phyloP scores from a whole-genome alignment of 306 rosid species.

The Pterocarpus macrocarpus region DNA sequence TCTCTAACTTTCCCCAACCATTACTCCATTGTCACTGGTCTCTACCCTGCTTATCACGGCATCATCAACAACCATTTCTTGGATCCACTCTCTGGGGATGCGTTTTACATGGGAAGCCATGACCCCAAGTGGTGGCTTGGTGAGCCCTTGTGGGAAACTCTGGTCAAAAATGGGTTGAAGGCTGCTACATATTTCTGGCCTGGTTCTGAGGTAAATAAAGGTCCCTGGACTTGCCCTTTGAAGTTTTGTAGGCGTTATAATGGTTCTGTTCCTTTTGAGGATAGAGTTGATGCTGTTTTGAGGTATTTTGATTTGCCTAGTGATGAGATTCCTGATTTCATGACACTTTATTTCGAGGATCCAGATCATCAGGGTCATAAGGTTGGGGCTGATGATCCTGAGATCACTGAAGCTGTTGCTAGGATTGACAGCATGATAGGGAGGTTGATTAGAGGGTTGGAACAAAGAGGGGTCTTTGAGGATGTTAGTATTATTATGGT shows the following conservation, averaged over 20 bases:
- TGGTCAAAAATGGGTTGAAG: slow-evolving; percentile 72
- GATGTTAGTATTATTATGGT: slow-evolving; percentile 86
- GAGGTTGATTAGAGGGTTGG: slow-evolving; percentile 81
- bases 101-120: slow-evolving; percentile 76
- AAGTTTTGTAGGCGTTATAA: slow-evolving; percentile 66
- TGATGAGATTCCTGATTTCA: slow-evolving; percentile 77
- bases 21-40: slow-evolving; percentile 93
- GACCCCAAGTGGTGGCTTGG: slow-evolving; percentile 98
- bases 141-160: slow-evolving; percentile 97
- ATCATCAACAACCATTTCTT: slow-evolving; percentile 83
- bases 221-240: slow-evolving; percentile 82
- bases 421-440: slow-evolving; percentile 87
- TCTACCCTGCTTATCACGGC: slow-evolving; percentile 91
- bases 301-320: slow-evolving; percentile 75
- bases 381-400: slow-evolving; percentile 93
- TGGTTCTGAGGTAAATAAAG: slow-evolving; percentile 95
- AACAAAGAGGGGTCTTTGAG: slow-evolving; percentile 81
- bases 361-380: slow-evolving; percentile 97
- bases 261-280: slow-evolving; percentile 82
- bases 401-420: slow-evolving; percentile 82
- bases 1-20: slow-evolving; percentile 93
- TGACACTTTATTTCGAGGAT: slow-evolving; percentile 97
- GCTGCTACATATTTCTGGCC: slow-evolving; percentile 97
- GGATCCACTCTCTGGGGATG: slow-evolving; percentile 79
- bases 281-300: slow-evolving; percentile 75